These are phyloP conservation scores for Phascolomyces articulosus DNA, from an alignment of 371 early-diverging fungal genomes.

Conservation along the genomic window DNA sequence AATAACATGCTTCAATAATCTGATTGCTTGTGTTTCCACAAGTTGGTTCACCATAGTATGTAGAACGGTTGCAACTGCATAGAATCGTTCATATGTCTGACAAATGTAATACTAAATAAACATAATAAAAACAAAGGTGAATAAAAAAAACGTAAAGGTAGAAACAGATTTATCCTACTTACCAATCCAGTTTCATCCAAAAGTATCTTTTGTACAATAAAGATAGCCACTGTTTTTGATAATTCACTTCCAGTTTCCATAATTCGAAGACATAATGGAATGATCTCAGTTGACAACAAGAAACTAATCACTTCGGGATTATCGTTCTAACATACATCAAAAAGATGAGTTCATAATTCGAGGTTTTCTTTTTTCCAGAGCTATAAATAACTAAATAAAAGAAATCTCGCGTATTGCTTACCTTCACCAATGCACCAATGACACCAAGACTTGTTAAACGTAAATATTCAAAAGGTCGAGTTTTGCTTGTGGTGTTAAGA, in stretches of 20 bases:
- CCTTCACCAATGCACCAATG: conserved; percentile 96
- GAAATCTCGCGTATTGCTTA: conserved; percentile 22
- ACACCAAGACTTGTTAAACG: conserved; percentile 94
- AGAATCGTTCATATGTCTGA: conserved; percentile 97
- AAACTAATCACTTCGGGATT: conserved; percentile 94
- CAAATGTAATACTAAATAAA: conserved; percentile 81
- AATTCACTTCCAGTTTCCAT: conserved; percentile 98
- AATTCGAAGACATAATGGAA: conserved; percentile 97
- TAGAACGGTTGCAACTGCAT: conserved; percentile 95
- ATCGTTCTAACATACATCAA: conserved; percentile 76
- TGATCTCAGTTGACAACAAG: conserved; percentile 96
- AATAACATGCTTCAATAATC: conserved; percentile 94
- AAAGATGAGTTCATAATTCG: neutral
- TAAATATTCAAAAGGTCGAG: conserved; percentile 93
- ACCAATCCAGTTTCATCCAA: conserved; percentile 94
- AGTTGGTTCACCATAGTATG: conserved; percentile 94
- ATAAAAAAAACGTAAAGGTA: neutral
- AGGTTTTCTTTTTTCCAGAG: neutral
- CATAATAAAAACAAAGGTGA: neutral
- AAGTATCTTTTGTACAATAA: conserved; percentile 97
- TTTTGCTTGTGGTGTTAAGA: conserved; percentile 95
- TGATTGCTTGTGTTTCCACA: conserved; percentile 82
- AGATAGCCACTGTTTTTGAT: conserved; percentile 97
- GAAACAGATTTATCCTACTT: conserved; percentile 5
- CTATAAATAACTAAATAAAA: too few relatives aligned